Conservation (phyloP, 1,284 basidiomycete genomes). For the Testicularia cyperi region DNA sequence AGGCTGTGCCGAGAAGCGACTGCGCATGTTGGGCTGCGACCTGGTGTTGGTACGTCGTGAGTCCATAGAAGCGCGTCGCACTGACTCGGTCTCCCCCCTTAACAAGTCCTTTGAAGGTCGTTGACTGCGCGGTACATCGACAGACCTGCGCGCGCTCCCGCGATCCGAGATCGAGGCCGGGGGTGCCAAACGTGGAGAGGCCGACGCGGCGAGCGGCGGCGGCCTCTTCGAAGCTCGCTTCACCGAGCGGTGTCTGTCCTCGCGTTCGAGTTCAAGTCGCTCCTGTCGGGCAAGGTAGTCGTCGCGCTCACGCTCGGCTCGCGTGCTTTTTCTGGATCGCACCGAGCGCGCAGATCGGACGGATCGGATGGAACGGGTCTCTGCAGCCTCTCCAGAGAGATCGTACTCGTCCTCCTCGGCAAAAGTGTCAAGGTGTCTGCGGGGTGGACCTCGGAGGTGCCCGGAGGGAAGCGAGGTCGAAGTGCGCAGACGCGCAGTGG, state of each 20-base stretch:
- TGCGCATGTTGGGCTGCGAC: slow-evolving; percentile 9
- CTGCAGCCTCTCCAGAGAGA: slow-evolving; percentile 3
- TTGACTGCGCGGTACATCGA: no score
- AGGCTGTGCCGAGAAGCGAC: neutral
- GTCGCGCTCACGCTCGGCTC: slow-evolving; percentile 29
- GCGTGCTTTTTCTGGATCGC: slow-evolving; percentile 15
- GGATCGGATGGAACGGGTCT: slow-evolving; percentile 9
- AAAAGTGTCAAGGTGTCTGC: slow-evolving; percentile 28
- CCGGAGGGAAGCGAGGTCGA: slow-evolving; percentile 23
- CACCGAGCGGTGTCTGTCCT: no score
- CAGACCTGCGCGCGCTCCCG: no score
- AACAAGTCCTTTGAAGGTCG: slow-evolving; percentile 4
- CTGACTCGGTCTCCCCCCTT: slow-evolving; percentile 8
- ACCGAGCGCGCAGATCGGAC: slow-evolving; percentile 9
- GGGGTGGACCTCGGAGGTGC: slow-evolving; percentile 3
- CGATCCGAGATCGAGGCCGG: no score
- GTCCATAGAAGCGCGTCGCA: slow-evolving; percentile 17
- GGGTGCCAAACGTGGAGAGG: no score
- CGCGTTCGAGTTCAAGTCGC: no score
- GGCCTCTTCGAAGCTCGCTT: no score
- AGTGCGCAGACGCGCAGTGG: slow-evolving; percentile 15
- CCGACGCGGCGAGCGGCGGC: no score
- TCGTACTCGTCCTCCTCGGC: slow-evolving; percentile 30
- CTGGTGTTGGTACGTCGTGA: slow-evolving; percentile 6
- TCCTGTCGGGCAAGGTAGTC: slow-evolving; percentile 30